phyloP scores from a whole-genome alignment of 2,329 filamentous ascomycete genomes.

The Aspergillus arachidicola region DNA sequence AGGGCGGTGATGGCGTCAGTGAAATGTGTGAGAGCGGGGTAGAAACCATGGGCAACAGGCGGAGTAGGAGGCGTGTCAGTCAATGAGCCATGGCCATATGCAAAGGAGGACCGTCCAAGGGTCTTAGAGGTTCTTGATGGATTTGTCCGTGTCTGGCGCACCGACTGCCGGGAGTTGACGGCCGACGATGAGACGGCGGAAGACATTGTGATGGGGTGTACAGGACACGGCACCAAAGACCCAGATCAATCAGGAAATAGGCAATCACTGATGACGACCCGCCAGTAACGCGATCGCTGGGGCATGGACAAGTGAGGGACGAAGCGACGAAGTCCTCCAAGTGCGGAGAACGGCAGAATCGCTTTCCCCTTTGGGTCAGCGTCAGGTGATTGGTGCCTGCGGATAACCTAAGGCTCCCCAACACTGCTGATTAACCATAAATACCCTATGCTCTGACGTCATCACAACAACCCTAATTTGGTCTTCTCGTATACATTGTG shows the following conservation, averaged over 20 bases:
- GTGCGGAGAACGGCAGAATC: conserved; percentile 22
- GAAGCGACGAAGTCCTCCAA: conserved; percentile 7
- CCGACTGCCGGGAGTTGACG: conserved; percentile 36
- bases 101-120: conserved; percentile 43
- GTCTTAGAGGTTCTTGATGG: conserved; percentile 52
- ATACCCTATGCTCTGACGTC: neutral
- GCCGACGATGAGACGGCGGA: conserved; percentile 32
- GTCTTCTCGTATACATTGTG: no score
- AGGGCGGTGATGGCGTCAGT: conserved; percentile 89
- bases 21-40: conserved; percentile 72
- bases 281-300: conserved; percentile 4
- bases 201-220: conserved; percentile 15
- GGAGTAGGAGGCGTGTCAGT: conserved; percentile 30
- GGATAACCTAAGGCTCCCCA: conserved; percentile 5
- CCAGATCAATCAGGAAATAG: conserved; percentile 14
- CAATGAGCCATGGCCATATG: conserved; percentile 37
- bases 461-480: neutral
- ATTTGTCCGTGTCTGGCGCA: conserved; percentile 52
- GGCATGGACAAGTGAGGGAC: conserved; percentile 17
- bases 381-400: conserved; percentile 22
- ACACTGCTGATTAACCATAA: neutral
- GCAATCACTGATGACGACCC: neutral
- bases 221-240: neutral
- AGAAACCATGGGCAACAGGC: conserved; percentile 55
- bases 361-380: conserved; percentile 15